Conservation (phyloP, 192 early-diverging fungal species). For the Cladochytrium replicatum region DNA sequence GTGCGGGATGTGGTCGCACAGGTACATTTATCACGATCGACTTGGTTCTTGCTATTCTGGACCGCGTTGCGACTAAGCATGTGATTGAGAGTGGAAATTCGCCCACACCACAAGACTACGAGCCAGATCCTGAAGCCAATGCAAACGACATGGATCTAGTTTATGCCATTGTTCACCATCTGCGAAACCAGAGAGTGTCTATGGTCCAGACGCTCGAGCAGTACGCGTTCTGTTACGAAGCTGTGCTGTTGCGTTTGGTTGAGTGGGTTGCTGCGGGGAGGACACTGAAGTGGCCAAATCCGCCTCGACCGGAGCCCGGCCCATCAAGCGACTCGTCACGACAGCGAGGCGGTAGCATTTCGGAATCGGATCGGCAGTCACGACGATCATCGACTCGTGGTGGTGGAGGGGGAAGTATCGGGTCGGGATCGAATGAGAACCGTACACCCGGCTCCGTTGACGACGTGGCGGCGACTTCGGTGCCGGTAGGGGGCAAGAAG, state of each 20-base stretch:
- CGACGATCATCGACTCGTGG: too few species aligned
- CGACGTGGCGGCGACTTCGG: too few species aligned
- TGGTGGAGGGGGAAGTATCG: too few species aligned
- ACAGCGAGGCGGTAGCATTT: too few species aligned
- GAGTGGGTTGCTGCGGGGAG: too few species aligned
- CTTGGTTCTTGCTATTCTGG: constrained; percentile 22
- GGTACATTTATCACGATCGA: constrained; percentile 44
- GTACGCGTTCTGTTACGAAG: constrained; percentile 49
- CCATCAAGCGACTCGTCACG: too few species aligned
- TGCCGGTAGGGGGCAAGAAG: too few species aligned
- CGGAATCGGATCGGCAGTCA: too few species aligned
- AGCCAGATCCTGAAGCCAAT: neutral
- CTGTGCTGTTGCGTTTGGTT: constrained; percentile 28
- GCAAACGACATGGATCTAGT: constrained; percentile 23
- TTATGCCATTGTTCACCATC: constrained; percentile 21
- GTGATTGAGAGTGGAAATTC: neutral
- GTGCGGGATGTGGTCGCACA: constrained; percentile 47
- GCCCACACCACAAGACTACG: neutral
- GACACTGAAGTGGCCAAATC: too few species aligned
- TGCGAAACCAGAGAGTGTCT: constrained; percentile 34
- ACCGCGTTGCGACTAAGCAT: neutral
- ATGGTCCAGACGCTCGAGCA: constrained; percentile 50
- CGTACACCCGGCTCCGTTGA: too few species aligned
- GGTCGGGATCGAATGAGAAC: too few species aligned
- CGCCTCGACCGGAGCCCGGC: too few species aligned